Evolutionary conservation across 352 stramenopile genomes (phyloP).

Genomic region (Phytophthora gonapodyides): DNA sequence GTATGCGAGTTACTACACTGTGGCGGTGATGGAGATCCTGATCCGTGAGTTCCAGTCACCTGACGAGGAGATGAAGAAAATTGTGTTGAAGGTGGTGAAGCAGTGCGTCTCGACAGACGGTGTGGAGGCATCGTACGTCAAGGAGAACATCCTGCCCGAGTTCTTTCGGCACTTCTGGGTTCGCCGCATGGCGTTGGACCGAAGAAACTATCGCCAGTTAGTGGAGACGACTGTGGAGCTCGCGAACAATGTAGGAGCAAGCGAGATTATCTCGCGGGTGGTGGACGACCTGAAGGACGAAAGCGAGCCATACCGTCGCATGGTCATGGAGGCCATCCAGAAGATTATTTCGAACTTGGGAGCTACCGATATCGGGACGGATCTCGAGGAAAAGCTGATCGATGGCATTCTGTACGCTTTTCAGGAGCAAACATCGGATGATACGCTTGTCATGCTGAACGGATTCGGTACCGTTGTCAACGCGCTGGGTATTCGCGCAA

Average conservation of each 20-base stretch:
- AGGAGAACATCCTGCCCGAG: slow-evolving; percentile 97
- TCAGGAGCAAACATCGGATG: slow-evolving; percentile 96
- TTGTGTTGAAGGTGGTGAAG: slow-evolving; percentile 96
- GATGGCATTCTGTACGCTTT: slow-evolving; percentile 99
- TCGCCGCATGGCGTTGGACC: slow-evolving; percentile 97
- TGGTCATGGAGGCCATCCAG: slow-evolving; percentile 99
- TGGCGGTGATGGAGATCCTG: slow-evolving; percentile 99
- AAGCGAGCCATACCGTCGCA: slow-evolving; percentile 98
- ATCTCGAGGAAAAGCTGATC: slow-evolving; percentile 99
- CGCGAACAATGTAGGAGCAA: slow-evolving; percentile 99
- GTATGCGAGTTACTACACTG: slow-evolving; percentile 99
- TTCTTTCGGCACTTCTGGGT: slow-evolving; percentile 99
- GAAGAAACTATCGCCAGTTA: slow-evolving; percentile 98
- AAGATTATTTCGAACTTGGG: slow-evolving; percentile 98
- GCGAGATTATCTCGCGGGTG: slow-evolving; percentile 97
- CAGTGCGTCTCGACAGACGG: slow-evolving; percentile 99
- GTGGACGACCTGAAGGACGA: slow-evolving; percentile 99
- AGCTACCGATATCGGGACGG: slow-evolving; percentile 95
- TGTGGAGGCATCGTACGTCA: slow-evolving; percentile 98
- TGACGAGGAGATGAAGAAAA: slow-evolving; percentile 99
- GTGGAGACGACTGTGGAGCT: slow-evolving; percentile 99
- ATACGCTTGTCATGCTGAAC: slow-evolving; percentile 96
- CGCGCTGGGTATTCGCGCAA: slow-evolving; percentile 95
- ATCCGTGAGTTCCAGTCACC: slow-evolving; percentile 98
- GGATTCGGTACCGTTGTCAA: slow-evolving; percentile 99